Percentiles rank a stretch among this genome's conserved stretches.
phyloP scores from a whole-genome alignment of 1,284 basidiomycete species.

The Fistulinella staudtii region DNA sequence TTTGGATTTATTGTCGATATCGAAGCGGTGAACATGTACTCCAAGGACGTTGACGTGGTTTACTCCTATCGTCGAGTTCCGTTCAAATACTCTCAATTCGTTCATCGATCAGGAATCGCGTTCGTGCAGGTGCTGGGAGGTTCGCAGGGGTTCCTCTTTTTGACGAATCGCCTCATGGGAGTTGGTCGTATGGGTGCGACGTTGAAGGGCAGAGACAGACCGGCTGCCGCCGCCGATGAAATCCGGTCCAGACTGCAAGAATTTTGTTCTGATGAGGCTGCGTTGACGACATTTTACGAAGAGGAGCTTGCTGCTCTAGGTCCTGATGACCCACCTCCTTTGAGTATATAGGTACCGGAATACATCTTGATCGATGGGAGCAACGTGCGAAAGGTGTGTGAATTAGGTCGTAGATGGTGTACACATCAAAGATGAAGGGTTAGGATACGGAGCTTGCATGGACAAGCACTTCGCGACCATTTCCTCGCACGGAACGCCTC shows the following conservation, averaged over 20 bases:
- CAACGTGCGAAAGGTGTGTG: slow-evolving; percentile 6
- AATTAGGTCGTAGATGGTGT: slow-evolving; percentile 1
- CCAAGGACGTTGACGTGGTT: slow-evolving; percentile 75
- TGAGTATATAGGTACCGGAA: slow-evolving; percentile 37
- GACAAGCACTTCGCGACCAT: slow-evolving; percentile 72
- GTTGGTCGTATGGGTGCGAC: slow-evolving; percentile 57
- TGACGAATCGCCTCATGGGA: slow-evolving; percentile 81
- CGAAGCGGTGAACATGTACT: slow-evolving; percentile 74
- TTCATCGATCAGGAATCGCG: slow-evolving; percentile 82
- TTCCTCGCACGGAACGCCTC: slow-evolving; percentile 61
- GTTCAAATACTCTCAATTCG: slow-evolving; percentile 83
- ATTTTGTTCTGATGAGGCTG: slow-evolving; percentile 62
- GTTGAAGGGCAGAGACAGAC: slow-evolving; percentile 48
- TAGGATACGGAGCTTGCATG: slow-evolving; percentile 66
- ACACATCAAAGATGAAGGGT: slow-evolving; percentile 4
- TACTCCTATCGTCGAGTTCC: slow-evolving; percentile 83
- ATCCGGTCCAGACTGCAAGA: slow-evolving; percentile 57
- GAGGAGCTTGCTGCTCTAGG: slow-evolving; percentile 56
- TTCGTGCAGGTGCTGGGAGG: slow-evolving; percentile 86
- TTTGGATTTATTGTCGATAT: slow-evolving; percentile 87
- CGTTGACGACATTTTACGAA: slow-evolving; percentile 65
- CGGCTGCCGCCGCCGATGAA: slow-evolving; percentile 52
- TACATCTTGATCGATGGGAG: slow-evolving; percentile 9
- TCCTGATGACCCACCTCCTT: slow-evolving; percentile 61
- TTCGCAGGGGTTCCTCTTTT: slow-evolving; percentile 75